Conservation (phyloP, 2,329 filamentous ascomycete genomes). For the Didymella glomerata region DNA sequence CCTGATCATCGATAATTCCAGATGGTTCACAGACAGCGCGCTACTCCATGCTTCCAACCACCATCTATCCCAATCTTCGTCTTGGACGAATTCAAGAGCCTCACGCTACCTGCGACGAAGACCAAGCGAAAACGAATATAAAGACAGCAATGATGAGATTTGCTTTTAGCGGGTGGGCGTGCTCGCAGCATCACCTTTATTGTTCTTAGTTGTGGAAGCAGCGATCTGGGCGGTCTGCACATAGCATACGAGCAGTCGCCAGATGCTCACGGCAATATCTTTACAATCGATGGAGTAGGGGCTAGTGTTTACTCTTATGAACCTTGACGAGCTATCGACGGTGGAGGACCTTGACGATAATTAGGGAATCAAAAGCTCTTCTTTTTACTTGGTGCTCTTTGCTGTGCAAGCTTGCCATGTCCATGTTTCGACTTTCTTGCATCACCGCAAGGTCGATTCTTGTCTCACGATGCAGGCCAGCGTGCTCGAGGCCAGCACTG, state of each 20-base stretch:
- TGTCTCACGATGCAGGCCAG: background rate
- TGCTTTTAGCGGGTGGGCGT: constrained; percentile 31
- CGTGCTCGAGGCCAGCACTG: background rate
- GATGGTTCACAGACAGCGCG: constrained; percentile 6
- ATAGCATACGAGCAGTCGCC: constrained; percentile 18
- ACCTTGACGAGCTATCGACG: constrained; percentile 32
- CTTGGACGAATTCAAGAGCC: constrained; percentile 9
- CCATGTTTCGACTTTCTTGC: background rate
- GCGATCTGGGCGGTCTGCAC: constrained; percentile 20
- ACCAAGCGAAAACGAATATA: constrained; percentile 40
- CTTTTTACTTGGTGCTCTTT: constrained; percentile 27
- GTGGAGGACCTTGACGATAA: constrained; percentile 43
- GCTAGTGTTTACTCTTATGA: constrained; percentile 39
- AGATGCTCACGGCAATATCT: constrained; percentile 16
- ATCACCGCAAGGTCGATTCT: background rate
- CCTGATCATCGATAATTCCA: constrained; percentile 7
- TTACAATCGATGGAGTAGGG: constrained; percentile 24
- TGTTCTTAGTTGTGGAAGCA: constrained; percentile 36
- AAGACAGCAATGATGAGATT: constrained; percentile 43
- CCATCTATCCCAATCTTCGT: constrained; percentile 9
- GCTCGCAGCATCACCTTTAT: constrained; percentile 34
- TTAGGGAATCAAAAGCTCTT: constrained; percentile 53
- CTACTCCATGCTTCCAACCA: constrained; percentile 3
- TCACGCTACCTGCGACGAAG: constrained; percentile 40
- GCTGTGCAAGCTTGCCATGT: background rate